Percentiles rank a stretch among this genome's conserved stretches.
These are phyloP conservation scores for Coemansia sp. DNA, from an alignment of 192 early-diverging fungal species.

Conservation along the genomic window DNA sequence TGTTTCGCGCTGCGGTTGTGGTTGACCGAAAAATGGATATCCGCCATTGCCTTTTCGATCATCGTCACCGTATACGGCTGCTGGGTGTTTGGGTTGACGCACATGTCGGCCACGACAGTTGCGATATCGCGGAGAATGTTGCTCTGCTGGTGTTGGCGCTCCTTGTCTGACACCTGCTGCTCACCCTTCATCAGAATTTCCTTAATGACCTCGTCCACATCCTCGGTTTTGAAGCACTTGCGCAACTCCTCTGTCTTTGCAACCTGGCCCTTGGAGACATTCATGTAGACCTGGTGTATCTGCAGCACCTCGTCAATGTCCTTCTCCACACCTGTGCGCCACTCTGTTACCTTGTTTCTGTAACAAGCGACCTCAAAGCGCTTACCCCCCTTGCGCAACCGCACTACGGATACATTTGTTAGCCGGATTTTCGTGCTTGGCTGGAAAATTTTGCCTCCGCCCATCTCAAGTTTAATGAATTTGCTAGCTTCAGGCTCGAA, in stretches of 20 bases:
- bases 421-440: conserved; percentile 62
- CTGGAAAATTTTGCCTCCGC: conserved; percentile 51
- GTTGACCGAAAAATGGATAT: conserved; percentile 90
- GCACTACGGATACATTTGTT: conserved; percentile 96
- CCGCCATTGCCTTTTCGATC: conserved; percentile 97
- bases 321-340: conserved; percentile 90
- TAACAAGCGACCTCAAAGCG: conserved; percentile 99
- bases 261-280: conserved; percentile 96
- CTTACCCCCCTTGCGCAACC: conserved; percentile 94
- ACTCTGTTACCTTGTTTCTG: conserved; percentile 98
- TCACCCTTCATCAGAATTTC: conserved; percentile 96
- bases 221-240: conserved; percentile 87
- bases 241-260: conserved; percentile 85
- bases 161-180: conserved; percentile 95
- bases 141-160: conserved; percentile 83
- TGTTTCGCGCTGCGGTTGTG: conserved; percentile 82
- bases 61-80: conserved; percentile 95
- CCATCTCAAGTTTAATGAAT: conserved; percentile 13
- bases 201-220: conserved; percentile 75
- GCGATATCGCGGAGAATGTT: conserved; percentile 90
- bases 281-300: conserved; percentile 88
- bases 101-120: conserved; percentile 91
- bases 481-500: not conserved
- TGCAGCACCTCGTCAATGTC: conserved; percentile 97
- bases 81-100: conserved; percentile 93